Conservation (phyloP, 257 asterid genomes). For the Nicotiana sylvestris region DNA sequence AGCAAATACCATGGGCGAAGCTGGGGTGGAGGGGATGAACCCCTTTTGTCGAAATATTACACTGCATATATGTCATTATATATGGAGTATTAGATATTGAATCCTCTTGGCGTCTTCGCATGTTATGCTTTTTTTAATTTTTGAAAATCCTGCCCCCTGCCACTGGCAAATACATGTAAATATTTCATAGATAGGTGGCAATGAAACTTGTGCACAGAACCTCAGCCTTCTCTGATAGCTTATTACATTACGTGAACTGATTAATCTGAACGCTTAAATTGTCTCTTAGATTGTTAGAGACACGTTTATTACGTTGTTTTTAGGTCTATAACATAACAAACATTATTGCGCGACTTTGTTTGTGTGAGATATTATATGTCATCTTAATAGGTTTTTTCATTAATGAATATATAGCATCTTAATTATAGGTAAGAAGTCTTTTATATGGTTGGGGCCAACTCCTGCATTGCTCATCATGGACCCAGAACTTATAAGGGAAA, state of each 20-base stretch:
- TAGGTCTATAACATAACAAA: background rate
- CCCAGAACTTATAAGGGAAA: slow-evolving; percentile 20
- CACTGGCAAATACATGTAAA: background rate
- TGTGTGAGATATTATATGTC: background rate
- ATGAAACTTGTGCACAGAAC: background rate
- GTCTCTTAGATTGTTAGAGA: background rate
- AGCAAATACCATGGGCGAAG: background rate
- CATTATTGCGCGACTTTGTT: background rate
- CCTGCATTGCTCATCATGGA: slow-evolving; percentile 23
- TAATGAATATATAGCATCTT: background rate
- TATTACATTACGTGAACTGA: background rate
- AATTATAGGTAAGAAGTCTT: slow-evolving; percentile 19
- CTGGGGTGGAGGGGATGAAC: no score
- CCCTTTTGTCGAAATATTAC: no score
- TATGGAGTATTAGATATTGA: no score
- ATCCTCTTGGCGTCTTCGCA: no score
- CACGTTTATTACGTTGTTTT: background rate
- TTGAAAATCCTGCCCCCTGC: no score
- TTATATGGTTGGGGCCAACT: slow-evolving; percentile 26
- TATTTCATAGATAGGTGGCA: background rate
- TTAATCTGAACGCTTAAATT: background rate
- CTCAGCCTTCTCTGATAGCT: background rate
- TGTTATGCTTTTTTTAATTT: no score
- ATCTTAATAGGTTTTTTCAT: background rate
- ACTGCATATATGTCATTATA: no score